Conservation (phyloP, 768 basidiomycete genomes). For the Russula emetica region DNA sequence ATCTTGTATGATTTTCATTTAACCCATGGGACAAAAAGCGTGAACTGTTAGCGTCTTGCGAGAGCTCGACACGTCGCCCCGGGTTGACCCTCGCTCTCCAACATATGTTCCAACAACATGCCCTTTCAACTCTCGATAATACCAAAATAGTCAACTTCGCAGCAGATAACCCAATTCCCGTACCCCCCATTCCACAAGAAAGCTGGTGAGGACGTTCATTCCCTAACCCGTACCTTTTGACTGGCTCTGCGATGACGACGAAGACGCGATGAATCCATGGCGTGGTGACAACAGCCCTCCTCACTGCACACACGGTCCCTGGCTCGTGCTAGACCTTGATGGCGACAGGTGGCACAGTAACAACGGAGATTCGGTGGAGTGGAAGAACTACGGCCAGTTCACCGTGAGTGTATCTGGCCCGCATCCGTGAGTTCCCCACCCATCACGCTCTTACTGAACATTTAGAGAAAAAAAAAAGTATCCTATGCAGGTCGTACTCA, state of each 20-base stretch:
- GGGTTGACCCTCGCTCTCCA: not conserved
- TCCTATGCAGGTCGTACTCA: conserved; percentile 3
- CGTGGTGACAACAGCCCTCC: not conserved
- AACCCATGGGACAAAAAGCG: too few species aligned
- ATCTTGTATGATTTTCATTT: too few species aligned
- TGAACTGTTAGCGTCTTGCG: too few species aligned
- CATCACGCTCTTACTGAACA: not conserved
- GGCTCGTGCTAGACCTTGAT: conserved; percentile 35
- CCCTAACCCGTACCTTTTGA: conserved; percentile 24
- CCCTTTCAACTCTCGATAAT: conserved; percentile 39
- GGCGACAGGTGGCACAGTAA: not conserved
- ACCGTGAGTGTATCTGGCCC: conserved; percentile 38
- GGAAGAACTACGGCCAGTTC: conserved; percentile 32
- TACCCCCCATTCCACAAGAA: conserved; percentile 24
- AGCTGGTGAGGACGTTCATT: conserved; percentile 29
- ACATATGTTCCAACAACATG: too few species aligned
- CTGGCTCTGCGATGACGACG: conserved; percentile 37
- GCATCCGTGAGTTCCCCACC: conserved; percentile 34
- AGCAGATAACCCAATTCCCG: conserved; percentile 32
- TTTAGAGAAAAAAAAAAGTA: not conserved
- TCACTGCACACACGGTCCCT: conserved; percentile 31
- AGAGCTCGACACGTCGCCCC: too few species aligned
- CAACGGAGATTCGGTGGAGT: conserved; percentile 13
- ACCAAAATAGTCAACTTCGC: conserved; percentile 64
- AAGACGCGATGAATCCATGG: not conserved